Conservation (phyloP, 257 asterid species). For the Fraxinus quadrangulata region DNA sequence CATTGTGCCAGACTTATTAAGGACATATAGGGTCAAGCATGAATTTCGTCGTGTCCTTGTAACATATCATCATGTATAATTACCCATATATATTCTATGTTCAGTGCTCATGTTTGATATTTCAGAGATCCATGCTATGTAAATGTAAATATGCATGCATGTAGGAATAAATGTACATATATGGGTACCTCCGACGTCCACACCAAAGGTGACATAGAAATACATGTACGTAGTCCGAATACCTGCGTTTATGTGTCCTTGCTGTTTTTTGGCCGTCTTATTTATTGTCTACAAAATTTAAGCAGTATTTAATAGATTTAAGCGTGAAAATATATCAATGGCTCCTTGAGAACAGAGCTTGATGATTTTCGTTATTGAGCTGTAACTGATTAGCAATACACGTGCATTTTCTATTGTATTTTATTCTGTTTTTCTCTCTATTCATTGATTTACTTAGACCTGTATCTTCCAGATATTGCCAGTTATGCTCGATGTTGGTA, state of each 20-base stretch:
- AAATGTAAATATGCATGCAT: slow-evolving; percentile 9
- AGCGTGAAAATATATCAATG: slow-evolving; percentile 7
- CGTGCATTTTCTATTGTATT: slow-evolving; percentile 11
- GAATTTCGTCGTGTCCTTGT: neutral
- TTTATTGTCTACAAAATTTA: slow-evolving; percentile 2
- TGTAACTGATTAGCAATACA: neutral
- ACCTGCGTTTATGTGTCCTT: neutral
- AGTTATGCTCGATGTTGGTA: slow-evolving; percentile 98
- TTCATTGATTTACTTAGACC: slow-evolving; percentile 21
- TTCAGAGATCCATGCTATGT: slow-evolving; percentile 10
- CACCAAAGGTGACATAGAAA: neutral
- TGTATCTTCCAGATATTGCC: slow-evolving; percentile 73
- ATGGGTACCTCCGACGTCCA: neutral
- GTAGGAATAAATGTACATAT: neutral
- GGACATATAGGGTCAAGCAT: neutral
- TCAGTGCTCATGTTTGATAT: slow-evolving; percentile 13
- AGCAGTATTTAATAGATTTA: neutral
- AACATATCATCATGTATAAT: neutral
- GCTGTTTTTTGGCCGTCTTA: neutral
- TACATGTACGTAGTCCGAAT: neutral
- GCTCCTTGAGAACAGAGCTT: slow-evolving; percentile 13
- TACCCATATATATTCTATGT: neutral
- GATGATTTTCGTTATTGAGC: slow-evolving; percentile 6
- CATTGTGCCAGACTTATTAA: neutral
- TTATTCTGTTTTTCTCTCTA: slow-evolving; percentile 13